A percentile compares a stretch with the other conserved stretches of the same genome.
Conservation (phyloP, 371 early-diverging fungal species). For the Rhizomucor pusillus region DNA sequence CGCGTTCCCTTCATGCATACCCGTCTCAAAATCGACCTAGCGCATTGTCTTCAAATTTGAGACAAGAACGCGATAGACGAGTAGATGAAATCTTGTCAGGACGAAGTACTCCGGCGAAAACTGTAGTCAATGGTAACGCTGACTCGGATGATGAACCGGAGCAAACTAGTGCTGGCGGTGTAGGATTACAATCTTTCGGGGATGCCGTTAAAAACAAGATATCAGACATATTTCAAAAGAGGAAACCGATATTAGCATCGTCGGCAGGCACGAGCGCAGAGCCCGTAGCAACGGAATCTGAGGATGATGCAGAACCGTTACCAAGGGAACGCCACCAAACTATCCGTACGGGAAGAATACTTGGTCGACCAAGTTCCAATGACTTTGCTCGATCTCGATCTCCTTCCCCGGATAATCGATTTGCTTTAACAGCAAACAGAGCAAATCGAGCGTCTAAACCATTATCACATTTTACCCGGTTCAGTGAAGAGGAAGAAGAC, state of each 20-base stretch:
- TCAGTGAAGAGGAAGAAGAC: slow-evolving; percentile 7
- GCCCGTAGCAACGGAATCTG: background rate
- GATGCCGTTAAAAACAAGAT: slow-evolving; percentile 28
- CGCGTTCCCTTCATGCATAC: slow-evolving; percentile 4
- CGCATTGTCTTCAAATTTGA: slow-evolving; percentile 9
- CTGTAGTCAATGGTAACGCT: slow-evolving; percentile 3
- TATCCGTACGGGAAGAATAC: slow-evolving; percentile 19
- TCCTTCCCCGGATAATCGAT: slow-evolving; percentile 25
- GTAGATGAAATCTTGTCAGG: slow-evolving; percentile 41
- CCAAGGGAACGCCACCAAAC: slow-evolving; percentile 8
- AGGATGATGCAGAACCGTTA: slow-evolving; percentile 4
- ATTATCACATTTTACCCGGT: slow-evolving; percentile 24
- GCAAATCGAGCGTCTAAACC: background rate
- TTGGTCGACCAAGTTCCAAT: slow-evolving; percentile 24
- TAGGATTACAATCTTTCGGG: slow-evolving; percentile 19
- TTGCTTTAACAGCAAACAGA: slow-evolving; percentile 4
- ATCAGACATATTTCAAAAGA: slow-evolving; percentile 23
- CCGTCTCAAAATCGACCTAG: slow-evolving; percentile 1
- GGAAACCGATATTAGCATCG: background rate
- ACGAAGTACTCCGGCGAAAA: slow-evolving; percentile 10
- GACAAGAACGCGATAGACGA: slow-evolving; percentile 34
- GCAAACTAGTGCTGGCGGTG: background rate
- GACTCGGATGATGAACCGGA: slow-evolving; percentile 4
- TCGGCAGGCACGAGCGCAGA: no score
- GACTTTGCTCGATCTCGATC: slow-evolving; percentile 19